Percentiles rank a stretch among this genome's conserved stretches.
phyloP scores from a whole-genome alignment of 2,329 filamentous ascomycete species.

The Aspergillaceae sp. region DNA sequence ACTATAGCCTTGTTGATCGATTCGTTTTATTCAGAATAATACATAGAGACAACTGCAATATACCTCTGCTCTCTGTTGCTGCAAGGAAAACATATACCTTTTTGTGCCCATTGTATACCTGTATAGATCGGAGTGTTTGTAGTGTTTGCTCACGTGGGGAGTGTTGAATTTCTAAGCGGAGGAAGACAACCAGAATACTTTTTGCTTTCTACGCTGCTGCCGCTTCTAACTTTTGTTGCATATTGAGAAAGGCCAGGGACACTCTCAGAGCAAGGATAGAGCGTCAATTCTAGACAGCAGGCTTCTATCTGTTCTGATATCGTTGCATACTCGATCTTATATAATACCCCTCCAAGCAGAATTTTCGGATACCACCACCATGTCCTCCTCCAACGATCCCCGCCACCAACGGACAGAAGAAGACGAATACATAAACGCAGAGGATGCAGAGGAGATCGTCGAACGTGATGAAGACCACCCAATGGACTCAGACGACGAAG shows the following conservation, averaged over 20 bases:
- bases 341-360: not conserved
- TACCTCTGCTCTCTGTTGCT: too few relatives aligned
- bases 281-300: too few relatives aligned
- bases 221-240: too few relatives aligned
- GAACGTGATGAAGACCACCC: slow-evolving; percentile 58
- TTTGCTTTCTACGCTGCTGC: too few relatives aligned
- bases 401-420: slow-evolving; percentile 48
- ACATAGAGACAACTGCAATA: too few relatives aligned
- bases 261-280: too few relatives aligned
- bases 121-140: slow-evolving; percentile 11
- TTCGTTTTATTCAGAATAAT: not conserved
- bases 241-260: too few relatives aligned
- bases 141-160: slow-evolving; percentile 18
- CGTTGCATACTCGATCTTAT: not conserved
- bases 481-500: slow-evolving; percentile 67
- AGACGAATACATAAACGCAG: slow-evolving; percentile 64
- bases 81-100: too few relatives aligned
- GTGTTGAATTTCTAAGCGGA: slow-evolving; percentile 22
- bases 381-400: slow-evolving; percentile 27
- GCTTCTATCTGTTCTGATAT: not conserved
- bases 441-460: slow-evolving; percentile 72
- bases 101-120: not conserved
- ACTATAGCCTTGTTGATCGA: not conserved
- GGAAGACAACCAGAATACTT: not conserved
- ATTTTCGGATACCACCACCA: slow-evolving; percentile 6